Evolutionary conservation across 495 filamentous ascomycete genomes (phyloP), one percentile per base, ranked within the genome.

Genomic region (Lasiosphaeria ovina): DNA sequence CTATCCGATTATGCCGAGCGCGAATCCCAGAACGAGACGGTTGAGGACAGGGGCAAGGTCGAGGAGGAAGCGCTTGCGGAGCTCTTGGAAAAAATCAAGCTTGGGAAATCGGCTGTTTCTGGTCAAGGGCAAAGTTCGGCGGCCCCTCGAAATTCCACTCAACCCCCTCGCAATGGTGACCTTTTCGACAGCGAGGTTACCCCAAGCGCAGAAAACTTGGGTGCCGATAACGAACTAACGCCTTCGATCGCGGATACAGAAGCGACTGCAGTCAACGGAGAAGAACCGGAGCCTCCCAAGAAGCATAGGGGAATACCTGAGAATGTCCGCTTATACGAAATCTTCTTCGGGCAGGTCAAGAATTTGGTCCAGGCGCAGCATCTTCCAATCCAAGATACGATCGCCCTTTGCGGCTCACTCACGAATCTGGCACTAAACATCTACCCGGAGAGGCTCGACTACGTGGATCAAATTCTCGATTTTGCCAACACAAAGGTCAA

Each of bases 281-380:
- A 77, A 16, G 72, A 76, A 56, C 33, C 65, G 3, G 64, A 79
- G 24, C 66, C 74, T 35, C 53, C 69, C 4, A 83, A 82, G 58
- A 87, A 88, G 65, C 84, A 84, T 33, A 75, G 86, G 62, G 87
- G 82, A 17, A 89, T 94, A 66, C 91, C 93, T 3, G 83, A 88
- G 50, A 87, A 92, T 72, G 84, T 96, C 54, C 93, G 89, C 73
- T 83, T 98, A 9, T 98, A 97, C 74, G 92, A 97, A 74, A 92
- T 98, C 49, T 98, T 98, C 77, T 96, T 97, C 69, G 90, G 95
- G 51, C 94, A 98, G 69, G 95, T 98, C 55, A 87, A 92, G 62
- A 92, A 91, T 67, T 81, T 98, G 49, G 92, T 98, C 62, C 91
- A 90, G 73, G 87, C 88, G 16, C 92, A 97, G 67, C 87, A 90